phyloP scores from a whole-genome alignment of 1,284 basidiomycete genomes.

The Papiliotrema laurentii region DNA sequence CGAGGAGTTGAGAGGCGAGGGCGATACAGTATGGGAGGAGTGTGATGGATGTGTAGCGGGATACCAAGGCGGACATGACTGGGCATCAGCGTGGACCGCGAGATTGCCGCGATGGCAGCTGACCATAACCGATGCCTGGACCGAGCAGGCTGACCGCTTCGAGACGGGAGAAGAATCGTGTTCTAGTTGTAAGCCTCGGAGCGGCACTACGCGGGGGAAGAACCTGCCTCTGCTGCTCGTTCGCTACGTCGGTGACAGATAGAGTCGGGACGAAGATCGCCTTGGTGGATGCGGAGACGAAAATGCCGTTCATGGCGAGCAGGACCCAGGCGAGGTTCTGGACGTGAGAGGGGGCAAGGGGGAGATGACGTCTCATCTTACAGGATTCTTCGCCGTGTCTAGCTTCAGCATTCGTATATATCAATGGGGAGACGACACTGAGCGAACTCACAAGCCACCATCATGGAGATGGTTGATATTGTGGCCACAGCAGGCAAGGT shows the following conservation, averaged over 20 bases:
- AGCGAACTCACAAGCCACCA: slow-evolving; percentile 25
- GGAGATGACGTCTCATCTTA: slow-evolving; percentile 1
- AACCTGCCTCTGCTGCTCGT: slow-evolving; percentile 19
- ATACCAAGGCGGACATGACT: slow-evolving; percentile 31
- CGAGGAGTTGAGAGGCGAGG: slow-evolving; percentile 22
- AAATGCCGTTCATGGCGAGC: slow-evolving; percentile 23
- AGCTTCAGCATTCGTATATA: background rate
- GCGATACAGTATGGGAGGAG: slow-evolving; percentile 32
- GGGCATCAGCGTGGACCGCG: background rate
- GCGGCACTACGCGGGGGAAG: background rate
- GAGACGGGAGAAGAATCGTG: slow-evolving; percentile 26
- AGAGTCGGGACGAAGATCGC: slow-evolving; percentile 31
- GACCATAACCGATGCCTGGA: slow-evolving; percentile 29
- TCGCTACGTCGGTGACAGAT: slow-evolving; percentile 27
- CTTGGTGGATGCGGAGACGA: slow-evolving; percentile 33
- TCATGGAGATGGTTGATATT: slow-evolving; percentile 24
- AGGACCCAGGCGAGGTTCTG: slow-evolving; percentile 20
- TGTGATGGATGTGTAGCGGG: slow-evolving; percentile 23
- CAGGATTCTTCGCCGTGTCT: slow-evolving; percentile 11
- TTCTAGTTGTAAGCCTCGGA: slow-evolving; percentile 11
- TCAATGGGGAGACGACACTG: background rate
- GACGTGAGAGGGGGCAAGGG: background rate
- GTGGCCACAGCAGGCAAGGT: slow-evolving; percentile 26
- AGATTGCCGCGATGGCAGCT: background rate
- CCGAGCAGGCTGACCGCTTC: slow-evolving; percentile 32